Conservation (phyloP, 1,284 basidiomycete species). For the Chalciporus sp. region DNA sequence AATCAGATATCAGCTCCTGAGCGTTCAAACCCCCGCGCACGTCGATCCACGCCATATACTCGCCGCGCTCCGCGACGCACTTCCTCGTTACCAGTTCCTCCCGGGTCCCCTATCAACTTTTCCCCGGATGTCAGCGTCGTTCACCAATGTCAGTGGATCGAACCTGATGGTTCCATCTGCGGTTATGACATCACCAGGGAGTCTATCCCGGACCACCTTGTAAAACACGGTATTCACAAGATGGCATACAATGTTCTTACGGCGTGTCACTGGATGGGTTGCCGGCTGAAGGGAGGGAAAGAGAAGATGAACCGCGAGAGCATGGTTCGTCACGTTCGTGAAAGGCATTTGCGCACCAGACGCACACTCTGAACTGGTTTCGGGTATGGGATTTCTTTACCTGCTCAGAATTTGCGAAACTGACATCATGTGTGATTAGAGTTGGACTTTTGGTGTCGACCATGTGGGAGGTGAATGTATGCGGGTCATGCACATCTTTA, state of each 20-base stretch:
- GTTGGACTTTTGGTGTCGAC: too few relatives aligned
- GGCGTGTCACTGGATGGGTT: constrained; percentile 20
- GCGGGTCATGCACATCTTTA: too few relatives aligned
- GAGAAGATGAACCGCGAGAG: constrained; percentile 19
- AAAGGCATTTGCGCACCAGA: constrained; percentile 21
- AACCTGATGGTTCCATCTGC: constrained; percentile 7
- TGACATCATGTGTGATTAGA: background rate
- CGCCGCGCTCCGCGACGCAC: background rate
- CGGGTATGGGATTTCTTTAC: constrained; percentile 3
- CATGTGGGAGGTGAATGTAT: too few relatives aligned
- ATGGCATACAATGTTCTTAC: rapidly evolving
- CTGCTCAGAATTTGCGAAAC: background rate
- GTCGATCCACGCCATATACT: background rate
- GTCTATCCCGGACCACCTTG: constrained; percentile 15
- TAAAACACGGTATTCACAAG: constrained; percentile 10
- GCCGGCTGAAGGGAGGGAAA: constrained; percentile 5
- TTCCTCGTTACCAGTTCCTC: constrained; percentile 5
- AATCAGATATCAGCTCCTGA: background rate
- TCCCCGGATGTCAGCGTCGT: background rate
- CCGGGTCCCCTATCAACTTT: background rate
- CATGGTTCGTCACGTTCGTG: constrained; percentile 24
- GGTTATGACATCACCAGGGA: background rate
- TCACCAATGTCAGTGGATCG: constrained; percentile 13
- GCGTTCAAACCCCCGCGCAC: background rate
- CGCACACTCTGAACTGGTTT: constrained; percentile 8